Evolutionary conservation across 140 eudicot species (phyloP), one percentile per base, ranked within the genome.

Genomic region (Senecio squalidus): DNA sequence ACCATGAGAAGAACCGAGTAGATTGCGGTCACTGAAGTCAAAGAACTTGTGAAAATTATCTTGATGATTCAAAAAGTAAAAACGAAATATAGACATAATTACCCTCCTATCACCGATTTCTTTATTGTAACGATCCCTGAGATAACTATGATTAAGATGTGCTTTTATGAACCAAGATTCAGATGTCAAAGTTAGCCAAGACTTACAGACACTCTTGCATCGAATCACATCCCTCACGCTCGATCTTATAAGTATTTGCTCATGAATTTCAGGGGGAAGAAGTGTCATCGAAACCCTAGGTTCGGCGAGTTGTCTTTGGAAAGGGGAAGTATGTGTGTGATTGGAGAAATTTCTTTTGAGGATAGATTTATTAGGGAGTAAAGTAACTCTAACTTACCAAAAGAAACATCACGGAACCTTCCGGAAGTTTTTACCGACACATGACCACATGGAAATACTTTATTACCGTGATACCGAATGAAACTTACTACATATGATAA

Each of bases 111-210:
- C 30, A 0, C 55, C 10, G 4, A 48, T 23, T 49, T 24, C 0
- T 0, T 49, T 23, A 49, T 9, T 49, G 5, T 49, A 4, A 4
- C 16, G 4, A 49, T 49, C 31, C 22, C 6, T 10, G 6, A 22
- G 14, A 24, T 49, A 10, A 23, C 33, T 49, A 9, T 14, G 55
- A 0, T 3, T 11, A 2, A 49, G 31, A 49, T 23, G 55, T 2
- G 31, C 17, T 49, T 61, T 58, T 21, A 62, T 44, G 22, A 80
- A 75, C n/a, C n/a, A 1, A 2, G 60, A 55, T 28, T 45, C 31
- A 0, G 74, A 47, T 29, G 75, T 72, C 21, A 80, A 55, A 16
- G 14, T 17, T n/a, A 39, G 5, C 76, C 78, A 80, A 14, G 68
- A 44, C 55, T 80, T 80, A 18, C 73, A 76, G 0, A 76, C 72